Percentiles rank a stretch among this genome's conserved stretches.
Conservation (phyloP, 2,329 filamentous ascomycete genomes). For the Fusarium oxysporum region DNA sequence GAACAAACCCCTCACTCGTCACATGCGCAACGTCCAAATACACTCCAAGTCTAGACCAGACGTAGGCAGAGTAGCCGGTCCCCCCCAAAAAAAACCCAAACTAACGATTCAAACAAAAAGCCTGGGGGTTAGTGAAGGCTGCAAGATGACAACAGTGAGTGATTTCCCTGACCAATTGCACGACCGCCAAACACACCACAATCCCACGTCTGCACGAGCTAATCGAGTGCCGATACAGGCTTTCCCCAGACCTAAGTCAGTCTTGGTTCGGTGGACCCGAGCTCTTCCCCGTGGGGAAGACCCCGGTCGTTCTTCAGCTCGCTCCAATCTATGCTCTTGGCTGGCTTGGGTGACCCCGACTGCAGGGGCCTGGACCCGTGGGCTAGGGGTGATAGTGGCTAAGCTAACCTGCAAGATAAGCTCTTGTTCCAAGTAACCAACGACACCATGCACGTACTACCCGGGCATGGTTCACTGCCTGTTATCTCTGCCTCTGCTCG, state of each 20-base stretch:
- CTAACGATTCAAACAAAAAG: background rate
- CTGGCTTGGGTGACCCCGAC: background rate
- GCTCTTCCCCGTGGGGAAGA: slow-evolving; percentile 27
- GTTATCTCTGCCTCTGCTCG: slow-evolving; percentile 16
- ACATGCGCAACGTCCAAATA: slow-evolving; percentile 15
- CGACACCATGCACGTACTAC: slow-evolving; percentile 8
- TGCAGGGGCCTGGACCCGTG: slow-evolving; percentile 10
- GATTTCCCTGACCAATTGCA: slow-evolving; percentile 7
- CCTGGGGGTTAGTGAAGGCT: background rate
- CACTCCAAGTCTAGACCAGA: background rate
- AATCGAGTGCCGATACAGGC: slow-evolving; percentile 1
- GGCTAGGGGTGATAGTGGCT: background rate
- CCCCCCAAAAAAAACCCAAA: background rate
- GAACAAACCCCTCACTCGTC: slow-evolving; percentile 13
- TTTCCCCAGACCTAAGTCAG: background rate
- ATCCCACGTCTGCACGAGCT: background rate
- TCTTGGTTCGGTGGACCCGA: slow-evolving; percentile 15
- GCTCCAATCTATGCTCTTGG: background rate
- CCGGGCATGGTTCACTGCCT: background rate
- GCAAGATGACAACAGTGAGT: slow-evolving; percentile 11
- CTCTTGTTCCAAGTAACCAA: background rate
- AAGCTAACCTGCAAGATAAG: slow-evolving; percentile 11
- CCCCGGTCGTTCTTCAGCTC: slow-evolving; percentile 2
- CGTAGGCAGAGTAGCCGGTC: background rate
- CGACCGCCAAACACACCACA: background rate